Conservation (phyloP, 495 filamentous ascomycete genomes). For the Bombardia bombarda region DNA sequence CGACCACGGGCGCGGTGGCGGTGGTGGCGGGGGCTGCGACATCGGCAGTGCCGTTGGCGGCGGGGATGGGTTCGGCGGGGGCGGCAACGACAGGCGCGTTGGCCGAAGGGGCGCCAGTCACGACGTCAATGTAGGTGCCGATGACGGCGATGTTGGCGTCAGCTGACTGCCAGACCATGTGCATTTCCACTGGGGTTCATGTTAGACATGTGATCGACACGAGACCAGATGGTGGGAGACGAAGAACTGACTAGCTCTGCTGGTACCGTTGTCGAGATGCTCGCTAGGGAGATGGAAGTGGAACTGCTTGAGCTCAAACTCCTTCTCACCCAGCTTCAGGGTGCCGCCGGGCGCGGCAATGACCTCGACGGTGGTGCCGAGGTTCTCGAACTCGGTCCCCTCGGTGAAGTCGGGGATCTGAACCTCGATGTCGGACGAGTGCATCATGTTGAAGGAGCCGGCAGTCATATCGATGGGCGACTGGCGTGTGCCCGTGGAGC, state of each 20-base stretch:
- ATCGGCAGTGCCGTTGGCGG: slow-evolving; percentile 9
- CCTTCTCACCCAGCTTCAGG: slow-evolving; percentile 34
- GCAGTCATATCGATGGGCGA: slow-evolving; percentile 52
- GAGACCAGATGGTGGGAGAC: not conserved
- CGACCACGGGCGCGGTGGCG: not conserved
- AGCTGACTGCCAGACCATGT: slow-evolving; percentile 53
- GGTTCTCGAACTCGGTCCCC: slow-evolving; percentile 48
- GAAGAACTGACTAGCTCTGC: slow-evolving; percentile 33
- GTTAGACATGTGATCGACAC: slow-evolving; percentile 4
- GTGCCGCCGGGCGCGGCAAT: slow-evolving; percentile 27
- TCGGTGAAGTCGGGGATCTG: slow-evolving; percentile 25
- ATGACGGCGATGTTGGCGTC: slow-evolving; percentile 45
- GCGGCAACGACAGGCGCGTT: slow-evolving; percentile 2
- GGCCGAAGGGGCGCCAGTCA: slow-evolving; percentile 14
- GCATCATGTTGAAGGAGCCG: slow-evolving; percentile 33
- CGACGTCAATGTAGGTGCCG: slow-evolving; percentile 52
- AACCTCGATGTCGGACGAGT: slow-evolving; percentile 27
- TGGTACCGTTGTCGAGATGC: slow-evolving; percentile 46
- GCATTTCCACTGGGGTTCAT: slow-evolving; percentile 47
- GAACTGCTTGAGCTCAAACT: slow-evolving; percentile 53
- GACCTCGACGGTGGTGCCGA: slow-evolving; percentile 53
- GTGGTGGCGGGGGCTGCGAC: not conserved
- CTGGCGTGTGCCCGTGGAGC: slow-evolving; percentile 48
- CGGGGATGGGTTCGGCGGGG: slow-evolving; percentile 8
- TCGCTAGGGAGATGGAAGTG: slow-evolving; percentile 67